Evolutionary conservation across 352 stramenopile genomes (phyloP).

Genomic region (Globisporangium barbulae): DNA sequence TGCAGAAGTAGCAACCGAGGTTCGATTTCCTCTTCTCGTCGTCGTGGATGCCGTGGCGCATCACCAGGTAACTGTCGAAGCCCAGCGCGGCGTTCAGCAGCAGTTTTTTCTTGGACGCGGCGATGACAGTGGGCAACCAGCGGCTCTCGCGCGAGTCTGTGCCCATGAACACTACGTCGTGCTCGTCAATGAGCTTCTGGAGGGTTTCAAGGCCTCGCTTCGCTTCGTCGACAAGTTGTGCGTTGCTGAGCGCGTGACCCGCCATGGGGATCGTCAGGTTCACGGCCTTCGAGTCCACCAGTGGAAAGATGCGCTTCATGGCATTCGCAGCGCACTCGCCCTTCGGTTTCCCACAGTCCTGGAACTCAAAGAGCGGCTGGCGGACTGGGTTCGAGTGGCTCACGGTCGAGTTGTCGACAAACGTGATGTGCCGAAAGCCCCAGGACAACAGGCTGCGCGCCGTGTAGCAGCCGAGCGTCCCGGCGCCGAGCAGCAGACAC

Average conservation of each 20-base stretch:
- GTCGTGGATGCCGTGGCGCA: constrained; percentile 90
- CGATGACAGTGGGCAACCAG: constrained; percentile 98
- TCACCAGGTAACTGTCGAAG: constrained; percentile 98
- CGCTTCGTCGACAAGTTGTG: constrained; percentile 55
- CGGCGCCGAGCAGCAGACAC: constrained; percentile 94
- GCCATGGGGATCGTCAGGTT: constrained; percentile 99
- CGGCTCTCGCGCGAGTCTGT: constrained; percentile 98
- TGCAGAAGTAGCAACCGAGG: constrained; percentile 99
- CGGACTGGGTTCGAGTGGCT: constrained; percentile 98
- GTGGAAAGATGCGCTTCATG: constrained; percentile 91
- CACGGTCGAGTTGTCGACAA: constrained; percentile 97
- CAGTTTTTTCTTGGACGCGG: constrained; percentile 90
- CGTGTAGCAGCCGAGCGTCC: constrained; percentile 97
- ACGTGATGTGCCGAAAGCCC: constrained; percentile 96
- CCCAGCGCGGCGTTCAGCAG: constrained; percentile 79
- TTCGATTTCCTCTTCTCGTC: constrained; percentile 16
- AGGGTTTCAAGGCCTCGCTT: constrained; percentile 74
- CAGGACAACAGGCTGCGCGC: constrained; percentile 94
- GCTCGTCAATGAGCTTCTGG: constrained; percentile 86
- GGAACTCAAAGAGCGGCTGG: constrained; percentile 95
- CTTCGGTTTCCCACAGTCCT: constrained; percentile 95
- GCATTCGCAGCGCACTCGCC: constrained; percentile 91
- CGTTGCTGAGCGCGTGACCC: constrained; percentile 87
- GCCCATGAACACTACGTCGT: constrained; percentile 97
- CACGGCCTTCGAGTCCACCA: constrained; percentile 86